phyloP scores from a whole-genome alignment of 2,329 filamentous ascomycete genomes.

The Epichloe hybrida region DNA sequence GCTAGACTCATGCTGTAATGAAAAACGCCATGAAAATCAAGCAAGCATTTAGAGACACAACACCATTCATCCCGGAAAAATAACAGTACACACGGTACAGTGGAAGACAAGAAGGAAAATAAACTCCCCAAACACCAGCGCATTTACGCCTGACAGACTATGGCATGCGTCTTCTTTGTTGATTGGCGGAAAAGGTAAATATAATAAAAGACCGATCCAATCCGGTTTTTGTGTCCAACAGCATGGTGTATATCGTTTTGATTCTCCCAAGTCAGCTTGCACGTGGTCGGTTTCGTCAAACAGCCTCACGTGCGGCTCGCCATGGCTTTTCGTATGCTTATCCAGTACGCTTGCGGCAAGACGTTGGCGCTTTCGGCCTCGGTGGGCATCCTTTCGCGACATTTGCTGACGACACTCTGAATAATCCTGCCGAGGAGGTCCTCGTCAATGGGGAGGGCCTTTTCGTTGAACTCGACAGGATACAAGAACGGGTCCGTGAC shows the following conservation, averaged over 20 bases:
- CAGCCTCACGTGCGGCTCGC: constrained; percentile 15
- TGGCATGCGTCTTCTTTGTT: background rate
- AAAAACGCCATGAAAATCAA: constrained; percentile 4
- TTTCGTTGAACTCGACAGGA: constrained; percentile 41
- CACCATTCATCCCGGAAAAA: background rate
- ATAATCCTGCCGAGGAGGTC: constrained; percentile 49
- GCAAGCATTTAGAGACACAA: background rate
- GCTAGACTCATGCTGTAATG: constrained; percentile 7
- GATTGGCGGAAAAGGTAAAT: background rate
- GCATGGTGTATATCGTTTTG: background rate
- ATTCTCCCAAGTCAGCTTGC: background rate
- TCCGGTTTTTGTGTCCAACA: background rate
- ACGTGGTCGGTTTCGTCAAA: background rate
- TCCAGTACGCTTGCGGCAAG: constrained; percentile 51
- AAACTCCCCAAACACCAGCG: constrained; percentile 2
- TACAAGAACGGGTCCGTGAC: constrained; percentile 50
- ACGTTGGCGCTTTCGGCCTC: constrained; percentile 40
- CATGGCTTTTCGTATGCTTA: constrained; percentile 41
- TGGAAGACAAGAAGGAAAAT: constrained; percentile 12
- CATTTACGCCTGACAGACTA: background rate
- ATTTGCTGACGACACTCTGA: constrained; percentile 46
- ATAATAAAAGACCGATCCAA: background rate
- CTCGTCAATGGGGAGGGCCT: constrained; percentile 46
- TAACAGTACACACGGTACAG: constrained; percentile 9
- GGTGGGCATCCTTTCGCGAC: constrained; percentile 43